Conservation (phyloP, 208 protist genomes). For the Leishmania mexicana region DNA sequence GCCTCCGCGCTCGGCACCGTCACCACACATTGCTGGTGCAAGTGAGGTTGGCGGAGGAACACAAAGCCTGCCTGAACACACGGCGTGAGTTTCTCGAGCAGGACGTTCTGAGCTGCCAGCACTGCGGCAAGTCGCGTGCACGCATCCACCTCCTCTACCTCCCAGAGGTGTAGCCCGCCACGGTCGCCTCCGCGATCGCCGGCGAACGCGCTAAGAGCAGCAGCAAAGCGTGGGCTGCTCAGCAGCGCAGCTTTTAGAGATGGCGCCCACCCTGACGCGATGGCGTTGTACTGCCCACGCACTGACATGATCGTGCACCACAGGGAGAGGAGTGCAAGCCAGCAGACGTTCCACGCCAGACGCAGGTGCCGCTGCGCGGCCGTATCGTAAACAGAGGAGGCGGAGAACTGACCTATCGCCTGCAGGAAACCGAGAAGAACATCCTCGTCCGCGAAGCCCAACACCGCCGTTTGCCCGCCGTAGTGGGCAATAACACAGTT, state of each 20-base stretch:
- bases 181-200: constrained; percentile 8
- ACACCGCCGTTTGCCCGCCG: constrained; percentile 11
- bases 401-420: constrained; percentile 56
- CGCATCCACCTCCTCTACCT: constrained; percentile 58
- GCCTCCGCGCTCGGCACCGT: constrained; percentile 15
- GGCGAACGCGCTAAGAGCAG: constrained; percentile 56
- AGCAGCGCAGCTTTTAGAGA: constrained; percentile 35
- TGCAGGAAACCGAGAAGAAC: constrained; percentile 39
- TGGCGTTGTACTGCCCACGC: constrained; percentile 13
- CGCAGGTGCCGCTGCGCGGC: constrained; percentile 31
- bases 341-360: constrained; percentile 61
- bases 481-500: constrained; percentile 30
- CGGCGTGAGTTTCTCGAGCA: constrained; percentile 35
- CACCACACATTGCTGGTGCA: constrained; percentile 23
- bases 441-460: constrained; percentile 33
- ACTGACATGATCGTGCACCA: constrained; percentile 20
- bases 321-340: constrained; percentile 58
- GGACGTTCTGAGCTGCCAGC: constrained; percentile 40
- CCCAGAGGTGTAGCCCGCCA: constrained; percentile 48
- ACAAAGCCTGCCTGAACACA: constrained; percentile 58
- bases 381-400: constrained; percentile 39
- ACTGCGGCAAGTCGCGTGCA: constrained; percentile 45
- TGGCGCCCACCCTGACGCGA: constrained; percentile 34
- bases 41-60: constrained; percentile 21
- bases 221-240: constrained; percentile 49